Evolutionary conservation across 2,329 filamentous ascomycete species (phyloP).

Genomic region (Pseudogymnoascus sp.): DNA sequence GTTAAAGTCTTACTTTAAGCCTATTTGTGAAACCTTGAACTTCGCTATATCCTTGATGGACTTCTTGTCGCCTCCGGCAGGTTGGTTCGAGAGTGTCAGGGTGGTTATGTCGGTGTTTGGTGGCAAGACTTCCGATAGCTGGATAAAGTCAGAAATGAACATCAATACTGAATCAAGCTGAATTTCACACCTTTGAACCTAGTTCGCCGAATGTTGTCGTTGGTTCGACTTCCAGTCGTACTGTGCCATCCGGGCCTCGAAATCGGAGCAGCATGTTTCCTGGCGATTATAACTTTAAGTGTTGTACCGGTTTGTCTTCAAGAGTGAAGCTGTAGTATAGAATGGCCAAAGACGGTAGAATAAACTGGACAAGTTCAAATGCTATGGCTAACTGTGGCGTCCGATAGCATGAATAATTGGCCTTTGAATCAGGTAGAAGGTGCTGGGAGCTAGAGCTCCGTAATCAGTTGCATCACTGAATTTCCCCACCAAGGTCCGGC

Average conservation of each 20-base stretch:
- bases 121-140: constrained; percentile 54
- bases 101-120: constrained; percentile 52
- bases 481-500: constrained; percentile 5
- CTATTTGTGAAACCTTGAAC: constrained; percentile 50
- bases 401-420: neutral
- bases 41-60: constrained; percentile 48
- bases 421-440: neutral
- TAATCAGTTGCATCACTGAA: constrained; percentile 8
- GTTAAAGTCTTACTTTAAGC: constrained; percentile 42
- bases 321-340: neutral
- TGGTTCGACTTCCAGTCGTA: constrained; percentile 71
- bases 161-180: neutral
- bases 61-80: constrained; percentile 50
- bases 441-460: constrained; percentile 9
- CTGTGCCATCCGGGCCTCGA: constrained; percentile 86
- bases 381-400: neutral
- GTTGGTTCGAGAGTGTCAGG: constrained; percentile 54
- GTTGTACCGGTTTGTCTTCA: neutral
- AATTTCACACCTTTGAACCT: constrained; percentile 39
- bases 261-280: constrained; percentile 72
- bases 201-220: constrained; percentile 63
- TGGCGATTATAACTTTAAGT: neutral
- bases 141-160: constrained; percentile 16
- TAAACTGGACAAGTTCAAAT: neutral
- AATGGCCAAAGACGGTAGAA: neutral